phyloP scores from a whole-genome alignment of 139 green algal genomes.

The Chlorella ohadii region DNA sequence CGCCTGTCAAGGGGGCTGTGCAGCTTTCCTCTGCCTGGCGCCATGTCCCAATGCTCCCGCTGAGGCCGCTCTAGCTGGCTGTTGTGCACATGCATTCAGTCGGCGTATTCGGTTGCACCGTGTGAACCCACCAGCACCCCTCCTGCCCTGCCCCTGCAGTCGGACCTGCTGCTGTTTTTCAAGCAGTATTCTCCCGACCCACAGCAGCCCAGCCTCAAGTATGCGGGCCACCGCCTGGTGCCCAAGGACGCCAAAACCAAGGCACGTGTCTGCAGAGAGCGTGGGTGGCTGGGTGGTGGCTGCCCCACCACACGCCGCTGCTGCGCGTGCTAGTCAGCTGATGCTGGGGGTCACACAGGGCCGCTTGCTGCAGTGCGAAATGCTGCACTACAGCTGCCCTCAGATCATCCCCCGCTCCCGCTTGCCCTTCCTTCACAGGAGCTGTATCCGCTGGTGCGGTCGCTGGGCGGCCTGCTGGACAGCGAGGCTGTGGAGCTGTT shows the following conservation, averaged over 20 bases:
- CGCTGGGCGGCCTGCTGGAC: slow-evolving; percentile 50
- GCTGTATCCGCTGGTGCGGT: slow-evolving; percentile 55
- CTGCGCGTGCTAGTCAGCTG: background rate
- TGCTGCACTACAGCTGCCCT: too few relatives aligned
- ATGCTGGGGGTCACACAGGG: too few relatives aligned
- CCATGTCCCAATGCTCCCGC: too few relatives aligned
- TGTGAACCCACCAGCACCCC: too few relatives aligned
- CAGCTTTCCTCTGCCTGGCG: too few relatives aligned
- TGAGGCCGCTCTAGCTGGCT: too few relatives aligned
- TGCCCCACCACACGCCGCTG: too few relatives aligned
- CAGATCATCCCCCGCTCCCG: background rate
- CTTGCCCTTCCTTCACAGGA: background rate
- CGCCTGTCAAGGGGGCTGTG: too few relatives aligned
- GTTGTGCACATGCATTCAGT: too few relatives aligned
- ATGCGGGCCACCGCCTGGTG: slow-evolving; percentile 57
- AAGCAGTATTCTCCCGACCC: slow-evolving; percentile 85
- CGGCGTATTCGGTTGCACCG: too few relatives aligned
- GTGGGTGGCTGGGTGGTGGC: too few relatives aligned
- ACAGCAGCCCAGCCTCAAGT: slow-evolving; percentile 45
- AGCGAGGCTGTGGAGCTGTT: slow-evolving; percentile 34
- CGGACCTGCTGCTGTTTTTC: slow-evolving; percentile 88
- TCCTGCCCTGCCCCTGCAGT: too few relatives aligned
- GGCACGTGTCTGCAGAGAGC: background rate
- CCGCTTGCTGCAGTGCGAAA: background rate
- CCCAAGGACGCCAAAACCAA: slow-evolving; percentile 36